Evolutionary conservation across 164 flowering plant species (phyloP).

Genomic region (Annona cherimola): DNA sequence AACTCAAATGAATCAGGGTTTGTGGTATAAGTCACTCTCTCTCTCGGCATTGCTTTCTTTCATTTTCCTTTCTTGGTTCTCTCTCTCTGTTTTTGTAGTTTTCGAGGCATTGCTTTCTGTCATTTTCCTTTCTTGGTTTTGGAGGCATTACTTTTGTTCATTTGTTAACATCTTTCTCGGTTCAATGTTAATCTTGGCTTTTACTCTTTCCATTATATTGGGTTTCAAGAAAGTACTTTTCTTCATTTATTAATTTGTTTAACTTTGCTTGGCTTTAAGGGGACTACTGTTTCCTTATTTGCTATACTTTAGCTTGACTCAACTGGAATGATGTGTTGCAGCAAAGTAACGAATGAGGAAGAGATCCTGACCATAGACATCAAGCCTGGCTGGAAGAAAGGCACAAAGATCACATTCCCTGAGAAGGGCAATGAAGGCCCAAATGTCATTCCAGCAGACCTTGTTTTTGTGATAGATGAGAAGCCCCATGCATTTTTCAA

Average conservation of each 20-base stretch:
- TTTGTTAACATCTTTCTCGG: no score
- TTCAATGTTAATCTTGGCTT: no score
- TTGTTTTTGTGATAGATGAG: conserved; percentile 79
- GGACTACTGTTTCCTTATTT: background rate
- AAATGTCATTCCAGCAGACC: conserved; percentile 69
- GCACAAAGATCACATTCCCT: conserved; percentile 90
- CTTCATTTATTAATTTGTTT: background rate
- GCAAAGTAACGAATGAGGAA: conserved; percentile 48
- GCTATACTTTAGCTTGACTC: background rate
- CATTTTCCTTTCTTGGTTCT: no score
- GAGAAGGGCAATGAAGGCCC: conserved; percentile 79
- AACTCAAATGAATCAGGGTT: no score
- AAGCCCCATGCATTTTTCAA: conserved; percentile 69
- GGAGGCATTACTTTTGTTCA: no score
- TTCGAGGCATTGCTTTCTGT: no score
- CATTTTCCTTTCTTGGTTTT: no score
- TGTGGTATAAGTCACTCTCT: no score
- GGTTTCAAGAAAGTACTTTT: background rate
- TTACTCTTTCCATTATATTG: no score
- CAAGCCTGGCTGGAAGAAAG: conserved; percentile 97
- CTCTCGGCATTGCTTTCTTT: no score
- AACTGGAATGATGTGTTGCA: conserved; percentile 18
- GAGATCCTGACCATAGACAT: conserved; percentile 83
- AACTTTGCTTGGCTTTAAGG: background rate
- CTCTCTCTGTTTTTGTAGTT: no score